Conservation (phyloP, 257 asterid genomes). For the Ilex aquifolium region DNA sequence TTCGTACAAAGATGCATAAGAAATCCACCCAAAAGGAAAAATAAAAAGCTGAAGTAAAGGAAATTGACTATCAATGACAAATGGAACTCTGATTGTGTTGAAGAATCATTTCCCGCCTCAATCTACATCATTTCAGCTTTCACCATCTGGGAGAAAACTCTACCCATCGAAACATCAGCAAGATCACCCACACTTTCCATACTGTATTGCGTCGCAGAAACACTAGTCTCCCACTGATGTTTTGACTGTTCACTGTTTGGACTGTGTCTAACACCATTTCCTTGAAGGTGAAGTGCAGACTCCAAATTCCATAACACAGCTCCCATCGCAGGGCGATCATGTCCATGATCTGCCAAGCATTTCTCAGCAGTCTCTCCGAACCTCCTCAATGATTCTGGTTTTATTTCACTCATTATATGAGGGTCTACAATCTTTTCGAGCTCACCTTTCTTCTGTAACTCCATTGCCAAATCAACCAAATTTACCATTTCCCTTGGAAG, state of each 20-base stretch:
- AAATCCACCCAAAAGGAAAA: not conserved
- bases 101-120: not conserved
- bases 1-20: too few relatives aligned
- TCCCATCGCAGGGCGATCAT: slow-evolving; percentile 35
- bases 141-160: slow-evolving; percentile 35
- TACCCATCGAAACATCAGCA: slow-evolving; percentile 33
- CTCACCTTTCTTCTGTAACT: slow-evolving; percentile 14
- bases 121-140: slow-evolving; percentile 18
- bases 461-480: slow-evolving; percentile 30
- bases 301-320: slow-evolving; percentile 45
- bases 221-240: slow-evolving; percentile 2
- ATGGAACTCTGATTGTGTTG: too few relatives aligned
- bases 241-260: not conserved
- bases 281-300: slow-evolving; percentile 26
- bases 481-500: slow-evolving; percentile 26
- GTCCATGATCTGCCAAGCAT: slow-evolving; percentile 34
- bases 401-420: slow-evolving; percentile 14
- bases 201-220: slow-evolving; percentile 19
- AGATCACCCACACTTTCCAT: slow-evolving; percentile 26
- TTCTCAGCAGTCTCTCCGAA: slow-evolving; percentile 30
- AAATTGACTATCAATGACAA: too few relatives aligned
- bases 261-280: slow-evolving; percentile 2
- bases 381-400: slow-evolving; percentile 23
- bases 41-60: too few relatives aligned
- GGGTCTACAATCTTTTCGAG: slow-evolving; percentile 21